Percentiles rank a stretch among this genome's conserved stretches.
phyloP scores from a whole-genome alignment of 179 eudicot genomes.

The Beta lomatogona region DNA sequence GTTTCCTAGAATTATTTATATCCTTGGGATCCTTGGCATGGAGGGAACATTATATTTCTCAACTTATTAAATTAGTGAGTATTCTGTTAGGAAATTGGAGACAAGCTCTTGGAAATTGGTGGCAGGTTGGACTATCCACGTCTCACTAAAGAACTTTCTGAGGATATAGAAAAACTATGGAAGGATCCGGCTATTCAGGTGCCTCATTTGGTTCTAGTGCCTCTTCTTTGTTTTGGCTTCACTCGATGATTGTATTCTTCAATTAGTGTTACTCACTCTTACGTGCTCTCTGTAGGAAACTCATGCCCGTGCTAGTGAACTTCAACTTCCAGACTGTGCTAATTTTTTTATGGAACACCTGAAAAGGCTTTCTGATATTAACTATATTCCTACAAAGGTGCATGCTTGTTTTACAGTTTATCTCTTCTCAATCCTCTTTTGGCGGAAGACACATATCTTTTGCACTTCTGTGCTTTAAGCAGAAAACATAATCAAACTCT shows the following conservation, averaged over 20 bases:
- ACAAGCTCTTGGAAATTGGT: conserved; percentile 82
- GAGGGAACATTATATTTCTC: background rate
- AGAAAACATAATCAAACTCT: background rate
- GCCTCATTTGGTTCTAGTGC: background rate
- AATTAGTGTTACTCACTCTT: conserved; percentile 12
- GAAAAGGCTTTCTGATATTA: conserved; percentile 64
- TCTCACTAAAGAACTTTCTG: conserved; percentile 67
- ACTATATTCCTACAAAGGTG: conserved; percentile 93
- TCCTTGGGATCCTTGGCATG: conserved; percentile 1
- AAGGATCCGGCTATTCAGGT: conserved; percentile 95
- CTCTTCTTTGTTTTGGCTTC: background rate
- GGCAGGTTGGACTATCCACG: conserved; percentile 74
- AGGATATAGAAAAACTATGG: conserved; percentile 77
- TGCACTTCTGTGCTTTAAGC: background rate
- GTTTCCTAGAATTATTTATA: background rate
- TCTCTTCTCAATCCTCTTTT: background rate
- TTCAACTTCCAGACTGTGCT: conserved; percentile 91
- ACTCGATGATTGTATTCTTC: conserved; percentile 3
- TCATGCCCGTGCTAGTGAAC: conserved; percentile 74
- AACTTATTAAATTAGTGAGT: conserved; percentile 15
- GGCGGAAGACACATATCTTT: background rate
- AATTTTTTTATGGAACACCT: conserved; percentile 83
- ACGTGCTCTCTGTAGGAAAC: conserved; percentile 58
- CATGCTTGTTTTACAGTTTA: conserved; percentile 8
- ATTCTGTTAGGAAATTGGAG: conserved; percentile 67